phyloP scores from a whole-genome alignment of 768 basidiomycete species.

The Paxillus involutus region DNA sequence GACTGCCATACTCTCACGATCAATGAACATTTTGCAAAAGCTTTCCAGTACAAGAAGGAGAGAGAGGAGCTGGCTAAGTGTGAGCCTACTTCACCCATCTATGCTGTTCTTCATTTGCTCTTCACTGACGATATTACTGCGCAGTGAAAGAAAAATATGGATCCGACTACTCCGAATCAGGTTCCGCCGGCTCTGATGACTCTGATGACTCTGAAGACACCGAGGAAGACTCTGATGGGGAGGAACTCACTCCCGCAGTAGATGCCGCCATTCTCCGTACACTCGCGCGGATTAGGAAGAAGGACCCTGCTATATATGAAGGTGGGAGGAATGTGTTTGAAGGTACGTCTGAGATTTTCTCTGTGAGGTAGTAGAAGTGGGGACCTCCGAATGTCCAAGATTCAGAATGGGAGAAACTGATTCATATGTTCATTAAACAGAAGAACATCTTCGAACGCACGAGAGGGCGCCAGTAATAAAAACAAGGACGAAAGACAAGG shows the following conservation, averaged over 20 bases:
- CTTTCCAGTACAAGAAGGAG: conserved; percentile 81
- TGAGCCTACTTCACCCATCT: conserved; percentile 36
- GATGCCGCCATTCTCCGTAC: conserved; percentile 95
- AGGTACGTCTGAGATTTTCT: conserved; percentile 44
- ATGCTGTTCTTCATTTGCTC: background rate
- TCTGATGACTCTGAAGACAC: conserved; percentile 66
- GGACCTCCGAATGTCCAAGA: background rate
- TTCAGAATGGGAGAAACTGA: background rate
- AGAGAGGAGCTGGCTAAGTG: conserved; percentile 80
- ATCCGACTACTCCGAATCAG: conserved; percentile 52
- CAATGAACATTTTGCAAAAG: conserved; percentile 78
- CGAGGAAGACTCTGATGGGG: conserved; percentile 94
- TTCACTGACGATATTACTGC: background rate
- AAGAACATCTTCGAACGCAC: conserved; percentile 57
- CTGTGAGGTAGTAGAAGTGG: background rate
- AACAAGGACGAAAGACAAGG: conserved; percentile 51
- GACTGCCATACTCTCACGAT: conserved; percentile 56
- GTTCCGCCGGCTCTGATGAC: conserved; percentile 27
- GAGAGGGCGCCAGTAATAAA: conserved; percentile 23
- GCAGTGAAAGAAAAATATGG: conserved; percentile 88
- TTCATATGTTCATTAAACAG: conserved; percentile 32
- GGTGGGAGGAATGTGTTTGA: conserved; percentile 70
- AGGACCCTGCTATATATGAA: conserved; percentile 86
- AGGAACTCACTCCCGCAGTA: conserved; percentile 89
- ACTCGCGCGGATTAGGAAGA: conserved; percentile 77